A percentile compares a stretch with the other conserved stretches of the same genome.
These are phyloP conservation scores for Saccharum spontaneum DNA, from an alignment of 176 grass and related monocot species.

Conservation along the genomic window DNA sequence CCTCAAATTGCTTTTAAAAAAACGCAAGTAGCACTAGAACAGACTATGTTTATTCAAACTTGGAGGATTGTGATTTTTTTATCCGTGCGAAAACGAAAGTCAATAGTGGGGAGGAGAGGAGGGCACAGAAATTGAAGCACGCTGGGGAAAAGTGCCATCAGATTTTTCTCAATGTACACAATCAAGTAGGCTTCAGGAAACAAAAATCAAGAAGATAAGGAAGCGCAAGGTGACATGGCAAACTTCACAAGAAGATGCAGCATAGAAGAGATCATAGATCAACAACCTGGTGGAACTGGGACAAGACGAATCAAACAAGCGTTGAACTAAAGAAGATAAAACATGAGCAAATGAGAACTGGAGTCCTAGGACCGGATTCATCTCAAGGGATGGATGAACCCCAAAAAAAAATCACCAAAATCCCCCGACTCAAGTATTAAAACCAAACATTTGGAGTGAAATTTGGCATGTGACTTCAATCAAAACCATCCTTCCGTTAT, in stretches of 20 bases:
- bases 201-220: conserved; percentile 25
- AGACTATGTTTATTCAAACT: conserved; percentile 33
- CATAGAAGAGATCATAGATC: conserved; percentile 27
- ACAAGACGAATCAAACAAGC: conserved; percentile 1
- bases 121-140: conserved; percentile 35
- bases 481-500: not conserved
- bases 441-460: not conserved
- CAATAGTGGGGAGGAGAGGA: not conserved
- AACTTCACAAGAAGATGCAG: conserved; percentile 29
- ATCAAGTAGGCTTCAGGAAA: conserved; percentile 9
- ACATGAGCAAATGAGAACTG: not conserved
- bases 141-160: conserved; percentile 21
- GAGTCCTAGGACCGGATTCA: not conserved
- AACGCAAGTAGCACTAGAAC: conserved; percentile 13
- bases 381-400: not conserved
- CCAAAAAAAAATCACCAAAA: not conserved
- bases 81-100: conserved; percentile 24
- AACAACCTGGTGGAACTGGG: not conserved
- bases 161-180: conserved; percentile 12
- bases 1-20: conserved; percentile 23
- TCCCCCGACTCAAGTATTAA: not conserved
- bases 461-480: not conserved
- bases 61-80: conserved; percentile 32
- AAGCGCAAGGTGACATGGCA: not conserved
- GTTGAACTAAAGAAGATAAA: not conserved